Conservation (phyloP, 257 asterid genomes). For the Fraxinus pennsylvanica region DNA sequence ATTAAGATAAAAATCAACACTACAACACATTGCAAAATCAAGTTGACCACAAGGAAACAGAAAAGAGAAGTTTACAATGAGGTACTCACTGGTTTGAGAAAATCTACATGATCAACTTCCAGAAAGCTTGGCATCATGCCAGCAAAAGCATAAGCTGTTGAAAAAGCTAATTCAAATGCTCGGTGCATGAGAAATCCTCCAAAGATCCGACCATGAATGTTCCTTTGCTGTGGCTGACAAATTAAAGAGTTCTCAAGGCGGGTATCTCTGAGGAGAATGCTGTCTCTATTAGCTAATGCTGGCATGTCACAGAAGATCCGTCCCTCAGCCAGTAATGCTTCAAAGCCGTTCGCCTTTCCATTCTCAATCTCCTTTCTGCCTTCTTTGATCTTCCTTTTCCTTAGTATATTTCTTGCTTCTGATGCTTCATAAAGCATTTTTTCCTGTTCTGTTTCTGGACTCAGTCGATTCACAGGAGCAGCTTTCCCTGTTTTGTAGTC, state of each 20-base stretch:
- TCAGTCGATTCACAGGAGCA: conserved; percentile 73
- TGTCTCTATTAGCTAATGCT: conserved; percentile 85
- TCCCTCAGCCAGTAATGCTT: conserved; percentile 73
- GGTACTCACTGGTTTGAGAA: conserved; percentile 78
- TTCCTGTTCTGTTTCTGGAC: conserved; percentile 73
- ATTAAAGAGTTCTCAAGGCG: conserved; percentile 86
- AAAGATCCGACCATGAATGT: conserved; percentile 93
- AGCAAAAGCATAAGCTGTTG: conserved; percentile 89
- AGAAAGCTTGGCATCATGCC: conserved; percentile 95
- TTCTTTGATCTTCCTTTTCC: conserved; percentile 61
- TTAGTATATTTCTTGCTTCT: conserved; percentile 60
- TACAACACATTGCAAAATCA: neutral
- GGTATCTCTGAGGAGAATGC: conserved; percentile 91
- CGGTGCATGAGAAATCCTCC: conserved; percentile 95
- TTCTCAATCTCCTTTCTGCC: conserved; percentile 52
- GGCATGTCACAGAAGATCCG: conserved; percentile 97
- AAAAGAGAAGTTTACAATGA: conserved; percentile 9
- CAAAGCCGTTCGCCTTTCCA: conserved; percentile 57
- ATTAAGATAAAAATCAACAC: neutral
- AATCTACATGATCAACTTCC: conserved; percentile 94
- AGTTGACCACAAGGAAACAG: neutral
- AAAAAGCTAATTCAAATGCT: conserved; percentile 86
- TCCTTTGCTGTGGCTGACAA: conserved; percentile 98
- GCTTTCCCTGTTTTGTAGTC: conserved; percentile 87
- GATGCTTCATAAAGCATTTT: conserved; percentile 72